Evolutionary conservation across 768 basidiomycete species (phyloP).

Genomic region (Kwoniella sp.): DNA sequence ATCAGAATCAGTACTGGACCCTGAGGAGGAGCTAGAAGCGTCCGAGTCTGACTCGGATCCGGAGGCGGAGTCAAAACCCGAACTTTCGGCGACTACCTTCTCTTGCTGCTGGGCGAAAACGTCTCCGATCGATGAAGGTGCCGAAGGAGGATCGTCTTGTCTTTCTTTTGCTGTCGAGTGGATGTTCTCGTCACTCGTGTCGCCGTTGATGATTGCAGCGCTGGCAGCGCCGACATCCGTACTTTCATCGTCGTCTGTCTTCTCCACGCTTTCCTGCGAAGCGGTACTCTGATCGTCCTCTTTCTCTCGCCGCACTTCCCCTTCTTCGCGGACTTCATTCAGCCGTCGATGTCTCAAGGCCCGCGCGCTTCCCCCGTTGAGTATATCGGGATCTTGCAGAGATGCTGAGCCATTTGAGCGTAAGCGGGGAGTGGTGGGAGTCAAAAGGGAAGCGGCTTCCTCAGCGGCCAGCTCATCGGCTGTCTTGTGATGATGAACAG

Average conservation of each 20-base stretch:
- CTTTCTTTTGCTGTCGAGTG: background rate
- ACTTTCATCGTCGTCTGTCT: slow-evolving; percentile 7
- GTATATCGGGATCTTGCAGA: background rate
- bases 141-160: background rate
- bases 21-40: background rate
- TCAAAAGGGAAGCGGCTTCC: slow-evolving; percentile 31
- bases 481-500: slow-evolving; percentile 29
- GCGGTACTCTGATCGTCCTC: slow-evolving; percentile 4
- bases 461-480: slow-evolving; percentile 38
- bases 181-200: background rate
- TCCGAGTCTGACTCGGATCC: slow-evolving; percentile 3
- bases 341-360: slow-evolving; percentile 15
- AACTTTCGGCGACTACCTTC: background rate
- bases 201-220: background rate
- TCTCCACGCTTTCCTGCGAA: slow-evolving; percentile 8
- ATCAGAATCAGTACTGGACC: slow-evolving; percentile 21
- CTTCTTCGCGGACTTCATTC: slow-evolving; percentile 12
- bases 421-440: slow-evolving; percentile 2
- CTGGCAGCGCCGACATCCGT: slow-evolving; percentile 4
- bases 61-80: background rate
- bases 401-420: slow-evolving; percentile 1
- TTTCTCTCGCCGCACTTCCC: slow-evolving; percentile 2
- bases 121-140: background rate
- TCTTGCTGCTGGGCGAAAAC: background rate
- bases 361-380: slow-evolving; percentile 17